Evolutionary conservation across 768 basidiomycete genomes (phyloP).

Genomic region (Galerina marginata): DNA sequence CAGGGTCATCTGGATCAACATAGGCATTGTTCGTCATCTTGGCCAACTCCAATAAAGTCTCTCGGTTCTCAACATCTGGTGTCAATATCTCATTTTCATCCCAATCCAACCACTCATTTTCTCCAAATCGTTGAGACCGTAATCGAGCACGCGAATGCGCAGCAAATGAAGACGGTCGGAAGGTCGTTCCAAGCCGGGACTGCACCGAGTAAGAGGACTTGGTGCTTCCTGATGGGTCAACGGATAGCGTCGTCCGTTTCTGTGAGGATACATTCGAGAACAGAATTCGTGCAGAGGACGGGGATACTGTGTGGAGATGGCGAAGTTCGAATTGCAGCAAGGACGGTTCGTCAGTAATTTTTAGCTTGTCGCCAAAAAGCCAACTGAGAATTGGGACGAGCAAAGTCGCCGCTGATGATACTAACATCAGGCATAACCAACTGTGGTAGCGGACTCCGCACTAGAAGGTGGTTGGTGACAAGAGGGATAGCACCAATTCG

Average conservation of each 20-base stretch:
- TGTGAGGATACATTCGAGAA: conserved; percentile 52
- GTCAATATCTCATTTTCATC: conserved; percentile 72
- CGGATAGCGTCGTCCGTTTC: conserved; percentile 6
- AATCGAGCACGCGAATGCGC: conserved; percentile 48
- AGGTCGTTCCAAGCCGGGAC: conserved; percentile 43
- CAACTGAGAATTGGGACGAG: conserved; percentile 48
- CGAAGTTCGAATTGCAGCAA: conserved; percentile 59
- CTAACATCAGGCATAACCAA: conserved; percentile 53
- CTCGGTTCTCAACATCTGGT: conserved; percentile 79
- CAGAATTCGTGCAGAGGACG: conserved; percentile 48
- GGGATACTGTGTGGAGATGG: conserved; percentile 63
- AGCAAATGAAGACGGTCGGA: conserved; percentile 53
- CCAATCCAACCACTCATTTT: conserved; percentile 63
- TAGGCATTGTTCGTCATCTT: conserved; percentile 98
- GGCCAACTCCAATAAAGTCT: conserved; percentile 80
- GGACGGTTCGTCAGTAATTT: conserved; percentile 7
- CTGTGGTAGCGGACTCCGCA: neutral
- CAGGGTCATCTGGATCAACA: conserved; percentile 58
- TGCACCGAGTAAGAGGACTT: conserved; percentile 39
- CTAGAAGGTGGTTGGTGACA: neutral
- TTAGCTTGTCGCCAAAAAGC: conserved; percentile 25
- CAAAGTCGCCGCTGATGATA: conserved; percentile 51
- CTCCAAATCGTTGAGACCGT: conserved; percentile 50
- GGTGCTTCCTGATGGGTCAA: conserved; percentile 21
- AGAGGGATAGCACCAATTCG: neutral